Conservation (phyloP, 108 stramenopile species). For the Epipyxis sp. region DNA sequence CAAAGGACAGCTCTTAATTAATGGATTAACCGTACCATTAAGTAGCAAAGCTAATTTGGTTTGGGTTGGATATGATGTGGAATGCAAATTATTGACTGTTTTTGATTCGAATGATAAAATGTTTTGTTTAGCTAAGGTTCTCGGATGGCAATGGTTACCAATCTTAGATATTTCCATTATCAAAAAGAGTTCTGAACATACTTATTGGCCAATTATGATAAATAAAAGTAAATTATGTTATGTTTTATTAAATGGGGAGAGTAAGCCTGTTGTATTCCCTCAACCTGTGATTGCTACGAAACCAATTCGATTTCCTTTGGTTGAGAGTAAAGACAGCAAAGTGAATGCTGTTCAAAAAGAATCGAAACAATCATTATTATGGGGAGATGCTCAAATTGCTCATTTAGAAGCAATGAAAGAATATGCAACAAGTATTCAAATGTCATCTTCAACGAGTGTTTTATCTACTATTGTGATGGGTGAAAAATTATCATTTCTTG, state of each 20-base stretch:
- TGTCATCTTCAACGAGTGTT: too few species aligned
- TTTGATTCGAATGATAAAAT: constrained; percentile 13
- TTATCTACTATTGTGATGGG: background rate
- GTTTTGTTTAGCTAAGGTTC: too few species aligned
- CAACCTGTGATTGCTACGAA: constrained; percentile 14
- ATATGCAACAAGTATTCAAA: too few species aligned
- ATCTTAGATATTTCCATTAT: background rate
- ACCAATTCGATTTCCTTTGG: background rate
- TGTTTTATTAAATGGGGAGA: constrained; percentile 24
- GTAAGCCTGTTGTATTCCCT: constrained; percentile 9
- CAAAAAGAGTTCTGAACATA: constrained; percentile 6
- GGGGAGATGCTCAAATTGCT: background rate
- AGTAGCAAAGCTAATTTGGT: background rate
- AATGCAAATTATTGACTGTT: background rate
- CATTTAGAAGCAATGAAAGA: background rate
- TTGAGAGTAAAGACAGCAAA: background rate
- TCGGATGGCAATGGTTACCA: constrained; percentile 28
- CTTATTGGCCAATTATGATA: constrained; percentile 24
- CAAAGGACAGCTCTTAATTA: background rate
- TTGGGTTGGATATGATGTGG: constrained; percentile 1
- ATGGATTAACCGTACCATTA: background rate
- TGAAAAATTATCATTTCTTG: background rate
- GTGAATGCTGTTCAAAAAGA: constrained; percentile 16
- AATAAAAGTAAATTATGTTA: background rate
- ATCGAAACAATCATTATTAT: background rate